phyloP scores from a whole-genome alignment of 1,284 basidiomycete genomes.

The Microstroma glucosiphilum region DNA sequence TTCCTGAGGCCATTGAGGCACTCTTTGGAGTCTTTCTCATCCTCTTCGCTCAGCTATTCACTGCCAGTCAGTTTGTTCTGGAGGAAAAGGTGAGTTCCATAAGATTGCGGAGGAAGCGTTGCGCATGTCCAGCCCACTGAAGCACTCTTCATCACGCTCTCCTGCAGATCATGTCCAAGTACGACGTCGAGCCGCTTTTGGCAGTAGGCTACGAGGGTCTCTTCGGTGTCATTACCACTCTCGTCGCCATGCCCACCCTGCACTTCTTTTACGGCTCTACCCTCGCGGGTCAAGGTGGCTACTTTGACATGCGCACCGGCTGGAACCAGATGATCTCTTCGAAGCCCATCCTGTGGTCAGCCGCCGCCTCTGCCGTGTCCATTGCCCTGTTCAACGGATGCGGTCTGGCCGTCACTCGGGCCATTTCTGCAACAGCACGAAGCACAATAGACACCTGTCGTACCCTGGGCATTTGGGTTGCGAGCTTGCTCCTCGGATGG shows the following conservation, averaged over 20 bases:
- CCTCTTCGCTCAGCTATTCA: constrained; percentile 92
- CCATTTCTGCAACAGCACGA: constrained; percentile 50
- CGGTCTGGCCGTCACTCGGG: constrained; percentile 77
- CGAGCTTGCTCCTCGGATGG: constrained; percentile 63
- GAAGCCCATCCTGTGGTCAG: constrained; percentile 69
- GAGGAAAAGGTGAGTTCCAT: constrained; percentile 55
- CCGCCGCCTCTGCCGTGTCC: constrained; percentile 57
- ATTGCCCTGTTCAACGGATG: constrained; percentile 97
- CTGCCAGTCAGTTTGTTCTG: constrained; percentile 85
- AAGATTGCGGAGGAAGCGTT: too few relatives aligned
- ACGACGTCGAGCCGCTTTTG: constrained; percentile 79
- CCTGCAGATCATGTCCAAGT: constrained; percentile 67
- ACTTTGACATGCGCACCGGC: constrained; percentile 85
- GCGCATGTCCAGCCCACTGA: not conserved
- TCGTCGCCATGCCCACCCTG: constrained; percentile 69
- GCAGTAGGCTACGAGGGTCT: constrained; percentile 92
- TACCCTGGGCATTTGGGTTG: constrained; percentile 72
- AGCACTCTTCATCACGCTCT: not conserved
- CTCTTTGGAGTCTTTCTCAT: constrained; percentile 72
- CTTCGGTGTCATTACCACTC: constrained; percentile 75
- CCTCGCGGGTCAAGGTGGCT: constrained; percentile 61
- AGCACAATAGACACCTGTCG: constrained; percentile 86
- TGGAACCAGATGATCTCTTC: constrained; percentile 81
- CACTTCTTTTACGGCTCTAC: constrained; percentile 55
- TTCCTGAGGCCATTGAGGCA: constrained; percentile 35